phyloP scores from a whole-genome alignment of 805 yeast species.

The Wickerhamomyces pijperi region DNA sequence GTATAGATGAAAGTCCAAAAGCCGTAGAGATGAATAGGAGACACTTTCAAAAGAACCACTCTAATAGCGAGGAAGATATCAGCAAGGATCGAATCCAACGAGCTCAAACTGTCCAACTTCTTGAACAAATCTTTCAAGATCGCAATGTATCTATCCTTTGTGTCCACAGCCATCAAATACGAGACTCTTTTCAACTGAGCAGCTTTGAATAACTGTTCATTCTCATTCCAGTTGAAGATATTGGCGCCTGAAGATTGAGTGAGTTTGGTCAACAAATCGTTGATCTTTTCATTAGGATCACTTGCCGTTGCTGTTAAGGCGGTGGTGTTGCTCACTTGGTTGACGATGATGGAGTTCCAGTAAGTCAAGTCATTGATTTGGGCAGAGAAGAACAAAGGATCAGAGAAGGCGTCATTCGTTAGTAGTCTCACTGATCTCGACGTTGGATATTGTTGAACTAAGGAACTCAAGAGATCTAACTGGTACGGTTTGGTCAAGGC shows the following conservation, averaged over 20 bases:
- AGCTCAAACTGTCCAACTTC: conserved; percentile 33
- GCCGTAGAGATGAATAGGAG: conserved; percentile 51
- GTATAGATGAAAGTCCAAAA: conserved; percentile 63
- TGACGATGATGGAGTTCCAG: conserved; percentile 47
- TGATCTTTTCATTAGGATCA: conserved; percentile 31
- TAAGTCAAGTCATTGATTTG: conserved; percentile 17
- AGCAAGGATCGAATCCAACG: conserved; percentile 18
- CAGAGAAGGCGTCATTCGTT: conserved; percentile 56
- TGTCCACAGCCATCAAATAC: conserved; percentile 51
- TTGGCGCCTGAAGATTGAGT: conserved; percentile 43
- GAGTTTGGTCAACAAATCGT: conserved; percentile 32
- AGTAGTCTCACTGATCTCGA: conserved; percentile 52
- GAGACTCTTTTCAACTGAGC: conserved; percentile 50
- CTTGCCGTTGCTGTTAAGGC: conserved; percentile 17
- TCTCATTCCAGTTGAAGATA: conserved; percentile 65
- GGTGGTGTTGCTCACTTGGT: conserved; percentile 63
- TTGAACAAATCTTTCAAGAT: conserved; percentile 37
- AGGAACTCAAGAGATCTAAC: conserved; percentile 30
- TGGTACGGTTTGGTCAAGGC: conserved; percentile 28
- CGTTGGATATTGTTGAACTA: conserved; percentile 18
- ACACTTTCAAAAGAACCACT: conserved; percentile 49
- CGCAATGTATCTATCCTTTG: conserved; percentile 41
- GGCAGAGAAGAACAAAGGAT: conserved; percentile 40
- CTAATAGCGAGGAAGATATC: conserved; percentile 52
- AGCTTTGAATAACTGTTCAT: conserved; percentile 44